Evolutionary conservation across 2,329 filamentous ascomycete species (phyloP).

Genomic region (Piedraia hortae): DNA sequence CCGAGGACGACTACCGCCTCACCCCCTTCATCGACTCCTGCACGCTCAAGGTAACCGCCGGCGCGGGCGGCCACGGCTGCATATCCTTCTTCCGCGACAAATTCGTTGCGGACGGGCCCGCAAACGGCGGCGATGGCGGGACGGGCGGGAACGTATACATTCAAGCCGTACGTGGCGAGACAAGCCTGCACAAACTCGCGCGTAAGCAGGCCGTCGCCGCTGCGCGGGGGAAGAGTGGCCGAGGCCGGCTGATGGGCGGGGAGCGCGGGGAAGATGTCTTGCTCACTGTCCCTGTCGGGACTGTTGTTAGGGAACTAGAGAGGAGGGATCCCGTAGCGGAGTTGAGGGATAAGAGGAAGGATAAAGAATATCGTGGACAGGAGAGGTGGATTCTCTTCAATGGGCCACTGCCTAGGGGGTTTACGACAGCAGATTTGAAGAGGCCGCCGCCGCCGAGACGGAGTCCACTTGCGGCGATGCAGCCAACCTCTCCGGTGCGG

Average conservation of each 20-base stretch:
- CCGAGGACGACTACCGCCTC: conserved; percentile 60
- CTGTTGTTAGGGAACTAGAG: conserved; percentile 58
- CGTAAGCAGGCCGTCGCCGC: conserved; percentile 48
- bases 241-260: conserved; percentile 46
- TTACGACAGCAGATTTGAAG: conserved; percentile 30
- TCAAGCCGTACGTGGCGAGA: conserved; percentile 73
- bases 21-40: conserved; percentile 74
- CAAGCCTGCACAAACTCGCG: conserved; percentile 74
- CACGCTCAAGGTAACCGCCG: conserved; percentile 47
- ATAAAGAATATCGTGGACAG: no score
- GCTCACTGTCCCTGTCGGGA: conserved; percentile 77
- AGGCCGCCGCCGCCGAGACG: conserved; percentile 26
- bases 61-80: conserved; percentile 67
- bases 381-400: conserved; percentile 83
- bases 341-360: conserved; percentile 18
- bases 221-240: conserved; percentile 47
- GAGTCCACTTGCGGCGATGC: conserved; percentile 31
- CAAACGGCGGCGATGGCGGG: conserved; percentile 86
- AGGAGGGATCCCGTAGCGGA: conserved; percentile 51
- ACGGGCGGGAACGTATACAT: conserved; percentile 83
- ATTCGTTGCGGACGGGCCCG: conserved; percentile 62
- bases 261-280: conserved; percentile 65
- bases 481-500: conserved; percentile 43
- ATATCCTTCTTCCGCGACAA: conserved; percentile 85
- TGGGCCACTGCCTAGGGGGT: conserved; percentile 45